Base-by-base conservation (phyloP, 768 basidiomycete genomes). In the Crucibulum laeve region DNA sequence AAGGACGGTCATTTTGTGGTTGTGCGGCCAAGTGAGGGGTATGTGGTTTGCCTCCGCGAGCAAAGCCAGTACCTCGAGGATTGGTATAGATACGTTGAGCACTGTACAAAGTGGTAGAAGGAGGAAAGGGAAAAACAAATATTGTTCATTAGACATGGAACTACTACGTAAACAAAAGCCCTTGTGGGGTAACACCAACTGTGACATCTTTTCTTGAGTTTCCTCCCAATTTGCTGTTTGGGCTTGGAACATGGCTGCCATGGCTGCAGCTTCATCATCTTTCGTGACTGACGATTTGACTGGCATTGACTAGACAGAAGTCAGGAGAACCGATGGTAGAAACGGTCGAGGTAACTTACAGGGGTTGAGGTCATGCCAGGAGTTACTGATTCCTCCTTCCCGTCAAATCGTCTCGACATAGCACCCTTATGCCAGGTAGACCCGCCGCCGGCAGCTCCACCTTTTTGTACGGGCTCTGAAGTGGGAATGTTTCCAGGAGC, bases 181-280 rank as follows among this genome's bases (percentile, higher is more conserved):
- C 69, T 61, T 56, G 55, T 63, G 61, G 76, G 74, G 73, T 70
- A 69, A 80, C 73, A 93, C 94, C 74, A 75, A 99, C 96, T 91
- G 85, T 61, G 93, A 87, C 94, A 99, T 97, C 78, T 95, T 92
- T 77, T 97, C 93, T 71, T 97, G 92, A 59, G 93, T 87, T 78
- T 94, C 89, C 73, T 96, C 88, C 96, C 95, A 99, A 66, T 93
- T 90, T 51, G 89, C 84, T 30, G 84, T 83, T 67, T 92, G 89
- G 47, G 88, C 88, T 64, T 90, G 86, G 64, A 98, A 94, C 90
- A 99, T 96, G 54, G 94, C 94, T n/a, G 86, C 87, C 76, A 99
- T 89, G 25, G 91, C 87, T n/a, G 87, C 89, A 23, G 87, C 89
- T 62, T 98, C 96, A 50, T 96, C 95, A 38, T 80, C 77, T 50